phyloP scores from a whole-genome alignment of 176 grass and related monocot genomes.

The Avena sativa region DNA sequence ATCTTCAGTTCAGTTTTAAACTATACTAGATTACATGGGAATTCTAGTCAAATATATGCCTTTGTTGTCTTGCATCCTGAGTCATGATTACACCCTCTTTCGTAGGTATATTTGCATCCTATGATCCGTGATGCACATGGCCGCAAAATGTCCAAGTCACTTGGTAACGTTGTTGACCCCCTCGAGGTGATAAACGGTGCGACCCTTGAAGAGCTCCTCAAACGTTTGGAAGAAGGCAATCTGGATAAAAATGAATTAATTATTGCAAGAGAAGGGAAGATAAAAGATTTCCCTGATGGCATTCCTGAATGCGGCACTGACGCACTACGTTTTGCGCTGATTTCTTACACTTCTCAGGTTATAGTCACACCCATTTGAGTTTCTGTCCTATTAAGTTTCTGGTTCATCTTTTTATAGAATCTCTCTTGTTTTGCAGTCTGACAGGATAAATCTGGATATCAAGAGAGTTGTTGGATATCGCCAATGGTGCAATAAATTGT shows the following conservation, averaged over 20 bases:
- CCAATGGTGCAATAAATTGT: conserved; percentile 96
- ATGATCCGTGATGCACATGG: conserved; percentile 92
- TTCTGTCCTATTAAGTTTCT: conserved; percentile 28
- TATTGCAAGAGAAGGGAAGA: conserved; percentile 69
- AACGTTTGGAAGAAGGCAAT: conserved; percentile 83
- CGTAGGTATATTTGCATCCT: conserved; percentile 89
- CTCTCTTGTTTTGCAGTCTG: conserved; percentile 53
- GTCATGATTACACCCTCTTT: conserved; percentile 3
- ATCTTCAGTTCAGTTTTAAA: not conserved
- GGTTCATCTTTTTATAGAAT: conserved; percentile 26
- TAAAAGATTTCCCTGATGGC: conserved; percentile 87
- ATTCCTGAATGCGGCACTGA: conserved; percentile 94
- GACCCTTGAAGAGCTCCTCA: conserved; percentile 69
- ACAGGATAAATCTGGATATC: conserved; percentile 96
- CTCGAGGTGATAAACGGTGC: conserved; percentile 90
- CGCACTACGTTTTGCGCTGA: conserved; percentile 87
- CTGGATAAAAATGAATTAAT: conserved; percentile 74
- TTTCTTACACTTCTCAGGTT: conserved; percentile 86
- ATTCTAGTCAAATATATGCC: conserved; percentile 19
- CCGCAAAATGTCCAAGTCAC: conserved; percentile 86
- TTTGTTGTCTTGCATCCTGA: not conserved
- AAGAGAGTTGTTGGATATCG: conserved; percentile 80
- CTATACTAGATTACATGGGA: not conserved
- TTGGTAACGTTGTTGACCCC: conserved; percentile 87
- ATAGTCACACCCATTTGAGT: conserved; percentile 24